A percentile compares a stretch with the other conserved stretches of the same genome.
Evolutionary conservation across 306 rosid genomes (phyloP).

Genomic region (Trichosanthes truncata): DNA sequence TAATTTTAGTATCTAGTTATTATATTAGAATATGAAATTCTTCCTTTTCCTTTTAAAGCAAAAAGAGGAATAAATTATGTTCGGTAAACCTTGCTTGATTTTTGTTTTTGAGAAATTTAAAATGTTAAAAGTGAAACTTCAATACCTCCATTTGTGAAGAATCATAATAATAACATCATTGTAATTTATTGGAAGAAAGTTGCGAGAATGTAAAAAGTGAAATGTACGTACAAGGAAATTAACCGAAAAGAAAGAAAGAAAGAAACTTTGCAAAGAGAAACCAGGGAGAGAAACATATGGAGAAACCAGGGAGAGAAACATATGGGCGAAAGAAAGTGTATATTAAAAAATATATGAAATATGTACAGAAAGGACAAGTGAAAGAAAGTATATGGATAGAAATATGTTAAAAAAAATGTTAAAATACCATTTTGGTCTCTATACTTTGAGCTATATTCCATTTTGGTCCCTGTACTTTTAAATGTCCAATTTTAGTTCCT

Average conservation of each 20-base stretch:
- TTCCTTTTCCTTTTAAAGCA: neutral
- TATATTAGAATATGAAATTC: neutral
- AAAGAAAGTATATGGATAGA: neutral
- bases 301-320: no score
- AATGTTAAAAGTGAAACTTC: neutral
- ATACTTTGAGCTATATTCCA: no score
- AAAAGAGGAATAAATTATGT: neutral
- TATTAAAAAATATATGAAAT: neutral
- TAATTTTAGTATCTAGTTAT: neutral
- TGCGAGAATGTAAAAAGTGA: neutral
- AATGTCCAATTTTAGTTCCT: no score
- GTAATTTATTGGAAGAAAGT: neutral
- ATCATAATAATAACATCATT: neutral
- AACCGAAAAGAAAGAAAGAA: neutral
- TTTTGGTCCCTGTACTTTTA: no score
- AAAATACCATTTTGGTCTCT: no score
- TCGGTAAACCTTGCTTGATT: neutral
- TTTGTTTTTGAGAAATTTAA: neutral
- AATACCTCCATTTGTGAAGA: neutral
- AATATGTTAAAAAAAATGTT: neutral
- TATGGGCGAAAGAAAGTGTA: neutral
- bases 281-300: neutral
- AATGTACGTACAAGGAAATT: neutral
- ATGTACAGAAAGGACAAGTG: neutral
- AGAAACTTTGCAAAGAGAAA: neutral